Evolutionary conservation across 225 moss, liverwort and hornwort species (phyloP).

Genomic region (Pseudisothecium myosuroides): DNA sequence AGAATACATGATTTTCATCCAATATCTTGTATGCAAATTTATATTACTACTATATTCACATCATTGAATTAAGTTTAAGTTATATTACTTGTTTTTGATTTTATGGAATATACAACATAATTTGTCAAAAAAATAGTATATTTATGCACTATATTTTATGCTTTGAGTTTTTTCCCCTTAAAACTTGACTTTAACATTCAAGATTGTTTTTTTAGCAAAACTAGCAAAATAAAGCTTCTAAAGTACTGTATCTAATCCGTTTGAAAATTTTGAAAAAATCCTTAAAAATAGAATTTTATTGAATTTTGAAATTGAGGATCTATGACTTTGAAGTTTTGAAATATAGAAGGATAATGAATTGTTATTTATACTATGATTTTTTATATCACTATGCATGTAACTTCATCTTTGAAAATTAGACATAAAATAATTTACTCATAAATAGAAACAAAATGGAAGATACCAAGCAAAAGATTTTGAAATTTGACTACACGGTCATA

Average conservation of each 20-base stretch:
- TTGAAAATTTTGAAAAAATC: neutral
- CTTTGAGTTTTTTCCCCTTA: neutral
- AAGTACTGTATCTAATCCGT: rapidly evolving
- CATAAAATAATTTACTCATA: neutral
- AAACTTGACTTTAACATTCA: neutral
- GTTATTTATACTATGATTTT: too few relatives aligned
- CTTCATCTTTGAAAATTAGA: too few relatives aligned
- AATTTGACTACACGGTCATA: too few relatives aligned
- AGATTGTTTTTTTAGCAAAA: neutral
- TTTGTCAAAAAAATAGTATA: too few relatives aligned
- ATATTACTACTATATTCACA: neutral
- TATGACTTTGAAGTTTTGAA: too few relatives aligned
- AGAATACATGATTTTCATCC: neutral
- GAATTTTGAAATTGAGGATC: too few relatives aligned
- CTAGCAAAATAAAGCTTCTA: neutral
- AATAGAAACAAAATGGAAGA: neutral
- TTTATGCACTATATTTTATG: neutral
- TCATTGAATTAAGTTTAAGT: neutral
- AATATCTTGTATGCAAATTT: neutral
- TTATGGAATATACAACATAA: neutral
- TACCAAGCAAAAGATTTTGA: neutral
- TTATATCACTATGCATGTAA: too few relatives aligned
- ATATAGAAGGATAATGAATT: too few relatives aligned
- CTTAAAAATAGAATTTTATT: neutral
- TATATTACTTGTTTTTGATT: neutral